Percentiles rank a stretch among this genome's conserved stretches.
These are phyloP conservation scores for Phytophthora hybrid DNA, from an alignment of 352 stramenopile genomes.

Conservation along the genomic window DNA sequence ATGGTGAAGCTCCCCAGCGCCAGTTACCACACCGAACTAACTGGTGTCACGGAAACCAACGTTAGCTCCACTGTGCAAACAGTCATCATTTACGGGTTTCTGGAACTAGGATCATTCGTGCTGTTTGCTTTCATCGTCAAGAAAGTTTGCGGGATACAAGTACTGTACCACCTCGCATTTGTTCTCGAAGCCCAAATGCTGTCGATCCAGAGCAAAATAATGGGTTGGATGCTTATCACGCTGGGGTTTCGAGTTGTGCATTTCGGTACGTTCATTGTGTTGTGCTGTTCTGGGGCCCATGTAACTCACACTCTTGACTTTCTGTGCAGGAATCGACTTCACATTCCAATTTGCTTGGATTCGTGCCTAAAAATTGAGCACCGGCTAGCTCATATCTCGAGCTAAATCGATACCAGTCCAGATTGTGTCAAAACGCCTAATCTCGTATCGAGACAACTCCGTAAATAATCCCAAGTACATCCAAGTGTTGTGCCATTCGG, in stretches of 20 bases:
- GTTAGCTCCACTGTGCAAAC: slow-evolving; percentile 22
- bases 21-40: slow-evolving; percentile 45
- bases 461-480: not conserved
- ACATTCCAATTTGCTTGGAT: slow-evolving; percentile 39
- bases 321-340: slow-evolving; percentile 33
- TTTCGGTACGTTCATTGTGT: slow-evolving; percentile 30
- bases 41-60: slow-evolving; percentile 14
- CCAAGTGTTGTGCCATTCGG: not conserved
- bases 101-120: slow-evolving; percentile 41
- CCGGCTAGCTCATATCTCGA: not conserved
- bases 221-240: slow-evolving; percentile 43
- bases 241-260: slow-evolving; percentile 36
- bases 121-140: slow-evolving; percentile 26
- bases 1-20: slow-evolving; percentile 39
- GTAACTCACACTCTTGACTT: not conserved
- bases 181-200: slow-evolving; percentile 45
- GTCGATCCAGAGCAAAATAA: slow-evolving; percentile 42
- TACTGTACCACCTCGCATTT: slow-evolving; percentile 46
- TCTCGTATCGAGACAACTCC: not conserved
- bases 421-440: not conserved
- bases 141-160: slow-evolving; percentile 24
- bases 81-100: slow-evolving; percentile 33
- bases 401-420: not conserved
- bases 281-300: not conserved
- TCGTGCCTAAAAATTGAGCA: not conserved